Evolutionary conservation across 1,284 basidiomycete species (phyloP).

Genomic region (Boletus mariae): DNA sequence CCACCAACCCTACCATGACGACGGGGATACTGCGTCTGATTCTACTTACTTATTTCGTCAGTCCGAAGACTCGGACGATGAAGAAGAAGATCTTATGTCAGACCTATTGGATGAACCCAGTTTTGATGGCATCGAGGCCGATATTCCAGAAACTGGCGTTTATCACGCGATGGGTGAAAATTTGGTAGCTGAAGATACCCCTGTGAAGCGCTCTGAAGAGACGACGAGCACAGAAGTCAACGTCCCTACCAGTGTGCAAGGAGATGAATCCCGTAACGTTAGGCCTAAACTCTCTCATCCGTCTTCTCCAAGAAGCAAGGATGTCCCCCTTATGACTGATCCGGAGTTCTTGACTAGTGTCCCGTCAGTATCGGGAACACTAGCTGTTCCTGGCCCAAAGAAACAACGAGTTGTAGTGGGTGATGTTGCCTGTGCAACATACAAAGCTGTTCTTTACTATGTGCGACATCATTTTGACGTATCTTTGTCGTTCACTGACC

Average conservation of each 20-base stretch:
- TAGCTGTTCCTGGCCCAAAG: conserved; percentile 32
- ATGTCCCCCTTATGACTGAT: conserved; percentile 19
- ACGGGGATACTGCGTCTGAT: conserved; percentile 26
- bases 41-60: conserved; percentile 32
- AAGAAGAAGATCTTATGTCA: conserved; percentile 40
- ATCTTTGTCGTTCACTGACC: conserved; percentile 4
- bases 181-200: conserved; percentile 7
- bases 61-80: conserved; percentile 63
- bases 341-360: conserved; percentile 1
- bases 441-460: conserved; percentile 81
- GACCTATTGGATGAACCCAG: conserved; percentile 30
- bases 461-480: conserved; percentile 39
- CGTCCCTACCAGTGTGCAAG: background rate
- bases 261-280: conserved; percentile 29
- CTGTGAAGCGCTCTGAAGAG: conserved; percentile 8
- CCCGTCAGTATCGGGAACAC: background rate
- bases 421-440: conserved; percentile 82
- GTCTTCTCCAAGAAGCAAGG: conserved; percentile 29
- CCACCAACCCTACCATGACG: conserved; percentile 21
- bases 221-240: conserved; percentile 1
- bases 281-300: conserved; percentile 35
- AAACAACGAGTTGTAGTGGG: conserved; percentile 65
- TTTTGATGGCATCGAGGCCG: conserved; percentile 29
- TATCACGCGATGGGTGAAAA: conserved; percentile 1
- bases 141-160: conserved; percentile 12